phyloP scores from a whole-genome alignment of 768 basidiomycete genomes.

The Mycena kentingensis region DNA sequence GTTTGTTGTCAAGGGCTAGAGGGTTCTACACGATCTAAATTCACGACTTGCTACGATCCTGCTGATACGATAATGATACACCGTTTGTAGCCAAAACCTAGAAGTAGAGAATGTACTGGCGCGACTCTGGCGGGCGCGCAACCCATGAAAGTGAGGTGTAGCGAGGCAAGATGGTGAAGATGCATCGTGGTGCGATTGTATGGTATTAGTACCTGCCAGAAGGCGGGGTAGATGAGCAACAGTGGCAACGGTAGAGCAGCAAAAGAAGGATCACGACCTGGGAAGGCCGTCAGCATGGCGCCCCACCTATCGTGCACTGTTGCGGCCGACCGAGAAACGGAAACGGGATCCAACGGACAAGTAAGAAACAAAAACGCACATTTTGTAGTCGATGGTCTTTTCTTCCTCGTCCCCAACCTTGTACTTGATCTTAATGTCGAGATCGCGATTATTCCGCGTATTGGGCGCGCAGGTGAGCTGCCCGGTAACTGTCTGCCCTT shows the following conservation, averaged over 20 bases:
- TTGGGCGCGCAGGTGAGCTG: conserved; percentile 83
- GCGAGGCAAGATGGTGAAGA: not conserved
- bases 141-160: not conserved
- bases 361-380: conserved; percentile 63
- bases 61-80: too few species aligned
- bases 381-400: conserved; percentile 69
- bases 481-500: conserved; percentile 76
- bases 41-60: too few species aligned
- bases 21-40: not conserved
- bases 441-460: conserved; percentile 88
- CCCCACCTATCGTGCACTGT: conserved; percentile 29
- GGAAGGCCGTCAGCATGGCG: conserved; percentile 49
- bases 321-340: conserved; percentile 19
- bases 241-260: conserved; percentile 25
- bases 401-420: conserved; percentile 42
- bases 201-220: conserved; percentile 27
- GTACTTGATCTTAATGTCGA: conserved; percentile 87
- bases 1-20: conserved; percentile 29
- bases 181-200: not conserved
- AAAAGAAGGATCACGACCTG: conserved; percentile 49
- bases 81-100: too few species aligned
- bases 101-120: too few species aligned
- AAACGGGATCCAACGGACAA: conserved; percentile 16
- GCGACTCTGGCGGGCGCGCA: too few species aligned
- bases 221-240: conserved; percentile 21